Percentiles rank a stretch among this genome's conserved stretches.
Conservation (phyloP, 2,329 filamentous ascomycete species). For the Talaromyces sp. region DNA sequence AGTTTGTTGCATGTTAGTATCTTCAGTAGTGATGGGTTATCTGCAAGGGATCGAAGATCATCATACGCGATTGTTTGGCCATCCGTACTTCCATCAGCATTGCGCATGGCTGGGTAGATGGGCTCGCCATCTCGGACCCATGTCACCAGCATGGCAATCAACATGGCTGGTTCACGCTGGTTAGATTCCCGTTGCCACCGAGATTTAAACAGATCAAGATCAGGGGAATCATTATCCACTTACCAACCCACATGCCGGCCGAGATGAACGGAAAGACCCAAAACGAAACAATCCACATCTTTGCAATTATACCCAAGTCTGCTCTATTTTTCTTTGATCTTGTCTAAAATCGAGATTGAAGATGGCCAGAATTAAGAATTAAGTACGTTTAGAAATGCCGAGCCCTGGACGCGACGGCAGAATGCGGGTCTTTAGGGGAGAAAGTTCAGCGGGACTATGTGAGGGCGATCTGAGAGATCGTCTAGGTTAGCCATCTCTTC, state of each 20-base stretch:
- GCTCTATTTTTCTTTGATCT: neutral
- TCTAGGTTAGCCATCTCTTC: neutral
- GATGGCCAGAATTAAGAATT: neutral
- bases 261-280: conserved; percentile 63
- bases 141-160: conserved; percentile 61
- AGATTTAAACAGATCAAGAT: neutral
- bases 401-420: conserved; percentile 2
- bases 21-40: neutral
- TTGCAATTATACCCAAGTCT: conserved; percentile 4
- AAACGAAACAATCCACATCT: conserved; percentile 50
- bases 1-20: neutral
- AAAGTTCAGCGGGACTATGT: neutral
- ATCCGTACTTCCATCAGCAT: conserved; percentile 19
- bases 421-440: neutral
- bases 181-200: conserved; percentile 10
- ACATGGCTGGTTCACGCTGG: conserved; percentile 49
- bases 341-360: neutral
- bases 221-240: conserved; percentile 10
- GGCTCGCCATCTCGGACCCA: conserved; percentile 60
- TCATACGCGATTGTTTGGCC: conserved; percentile 59
- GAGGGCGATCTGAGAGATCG: neutral
- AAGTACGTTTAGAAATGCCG: neutral
- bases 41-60: neutral
- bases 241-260: conserved; percentile 58
- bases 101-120: conserved; percentile 55